These are phyloP conservation scores for Daldinia vernicosa DNA, from an alignment of 495 filamentous ascomycete genomes.

Conservation along the genomic window DNA sequence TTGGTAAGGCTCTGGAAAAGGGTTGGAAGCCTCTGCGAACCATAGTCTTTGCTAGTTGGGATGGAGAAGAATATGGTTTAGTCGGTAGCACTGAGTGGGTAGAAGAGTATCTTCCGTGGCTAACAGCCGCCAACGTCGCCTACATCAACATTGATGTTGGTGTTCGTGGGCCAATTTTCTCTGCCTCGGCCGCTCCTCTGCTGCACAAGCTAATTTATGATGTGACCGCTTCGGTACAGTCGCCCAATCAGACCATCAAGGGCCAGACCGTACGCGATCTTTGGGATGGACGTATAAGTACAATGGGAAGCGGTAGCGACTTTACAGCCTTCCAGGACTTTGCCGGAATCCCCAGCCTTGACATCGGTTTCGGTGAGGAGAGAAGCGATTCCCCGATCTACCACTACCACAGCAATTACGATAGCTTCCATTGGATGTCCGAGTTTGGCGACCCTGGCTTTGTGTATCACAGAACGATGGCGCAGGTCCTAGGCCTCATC, in stretches of 20 bases:
- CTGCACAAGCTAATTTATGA: slow-evolving; percentile 79
- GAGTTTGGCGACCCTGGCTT: slow-evolving; percentile 86
- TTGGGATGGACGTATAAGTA: slow-evolving; percentile 73
- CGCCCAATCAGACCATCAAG: slow-evolving; percentile 82
- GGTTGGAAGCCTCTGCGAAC: slow-evolving; percentile 93
- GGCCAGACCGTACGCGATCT: slow-evolving; percentile 79
- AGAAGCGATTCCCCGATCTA: slow-evolving; percentile 59
- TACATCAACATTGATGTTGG: slow-evolving; percentile 93
- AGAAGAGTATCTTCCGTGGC: slow-evolving; percentile 90
- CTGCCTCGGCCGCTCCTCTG: slow-evolving; percentile 77
- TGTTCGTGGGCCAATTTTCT: slow-evolving; percentile 74
- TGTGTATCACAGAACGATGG: slow-evolving; percentile 79
- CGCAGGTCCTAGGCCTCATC: slow-evolving; percentile 80
- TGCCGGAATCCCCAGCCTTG: slow-evolving; percentile 85
- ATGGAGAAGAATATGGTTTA: slow-evolving; percentile 91
- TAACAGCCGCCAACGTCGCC: slow-evolving; percentile 77
- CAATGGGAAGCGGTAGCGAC: slow-evolving; percentile 84
- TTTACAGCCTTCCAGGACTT: slow-evolving; percentile 94
- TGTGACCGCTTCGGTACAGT: slow-evolving; percentile 72
- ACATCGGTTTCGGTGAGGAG: slow-evolving; percentile 77
- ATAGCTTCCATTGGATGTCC: slow-evolving; percentile 89
- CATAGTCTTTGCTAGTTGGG: slow-evolving; percentile 95
- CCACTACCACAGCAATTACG: slow-evolving; percentile 94
- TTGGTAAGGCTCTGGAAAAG: slow-evolving; percentile 76
- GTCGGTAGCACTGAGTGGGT: slow-evolving; percentile 96